These are phyloP conservation scores for Botryosphaeria dothidea DNA, from an alignment of 2,329 filamentous ascomycete species.

Conservation along the genomic window DNA sequence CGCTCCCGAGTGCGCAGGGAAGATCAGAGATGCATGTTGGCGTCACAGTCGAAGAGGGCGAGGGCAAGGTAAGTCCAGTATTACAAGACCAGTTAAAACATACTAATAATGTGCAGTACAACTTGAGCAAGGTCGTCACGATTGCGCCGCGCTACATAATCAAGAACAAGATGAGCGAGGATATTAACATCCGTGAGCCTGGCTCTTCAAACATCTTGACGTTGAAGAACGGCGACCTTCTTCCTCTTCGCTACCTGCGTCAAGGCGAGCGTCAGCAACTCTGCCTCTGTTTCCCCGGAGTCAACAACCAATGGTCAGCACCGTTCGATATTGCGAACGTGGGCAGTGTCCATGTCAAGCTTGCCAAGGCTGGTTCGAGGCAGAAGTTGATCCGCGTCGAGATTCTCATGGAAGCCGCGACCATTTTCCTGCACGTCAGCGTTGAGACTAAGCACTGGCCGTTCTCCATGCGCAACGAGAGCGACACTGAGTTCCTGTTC, in stretches of 20 bases:
- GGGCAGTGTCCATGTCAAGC: slow-evolving; percentile 88
- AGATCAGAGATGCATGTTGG: slow-evolving; percentile 86
- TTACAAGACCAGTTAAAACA: neutral
- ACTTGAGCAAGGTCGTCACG: slow-evolving; percentile 92
- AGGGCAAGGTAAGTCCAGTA: slow-evolving; percentile 68
- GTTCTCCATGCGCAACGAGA: slow-evolving; percentile 98
- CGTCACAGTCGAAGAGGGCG: slow-evolving; percentile 82
- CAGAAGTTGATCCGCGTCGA: slow-evolving; percentile 87
- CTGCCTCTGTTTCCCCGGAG: slow-evolving; percentile 86
- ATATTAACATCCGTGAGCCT: slow-evolving; percentile 86
- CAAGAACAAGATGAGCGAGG: slow-evolving; percentile 88
- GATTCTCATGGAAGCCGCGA: slow-evolving; percentile 87
- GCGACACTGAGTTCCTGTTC: slow-evolving; percentile 94
- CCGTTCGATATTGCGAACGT: slow-evolving; percentile 97
- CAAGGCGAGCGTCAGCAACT: slow-evolving; percentile 83
- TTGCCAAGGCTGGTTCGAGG: slow-evolving; percentile 85
- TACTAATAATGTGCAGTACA: slow-evolving; percentile 58
- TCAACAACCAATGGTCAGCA: slow-evolving; percentile 97
- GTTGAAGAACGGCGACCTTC: slow-evolving; percentile 73
- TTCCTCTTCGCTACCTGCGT: slow-evolving; percentile 87
- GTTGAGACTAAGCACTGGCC: slow-evolving; percentile 95
- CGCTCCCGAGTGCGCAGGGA: slow-evolving; percentile 71
- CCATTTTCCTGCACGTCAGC: slow-evolving; percentile 88
- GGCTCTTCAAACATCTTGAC: slow-evolving; percentile 84
- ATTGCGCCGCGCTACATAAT: slow-evolving; percentile 90